Conservation (phyloP, 805 yeast species). For the Suhomyces pyralidae region DNA sequence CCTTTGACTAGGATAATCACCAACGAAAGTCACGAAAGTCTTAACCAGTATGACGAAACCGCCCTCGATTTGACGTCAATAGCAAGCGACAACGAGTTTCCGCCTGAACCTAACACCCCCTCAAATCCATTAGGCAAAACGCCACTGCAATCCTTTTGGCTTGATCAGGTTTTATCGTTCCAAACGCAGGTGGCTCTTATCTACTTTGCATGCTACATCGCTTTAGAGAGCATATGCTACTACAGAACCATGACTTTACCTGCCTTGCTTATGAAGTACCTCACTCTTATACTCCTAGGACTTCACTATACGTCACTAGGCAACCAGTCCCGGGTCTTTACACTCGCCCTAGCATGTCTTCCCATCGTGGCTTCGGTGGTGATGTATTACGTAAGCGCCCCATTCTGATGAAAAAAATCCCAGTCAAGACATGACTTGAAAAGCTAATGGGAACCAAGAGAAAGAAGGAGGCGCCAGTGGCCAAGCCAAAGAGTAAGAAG, state of each 20-base stretch:
- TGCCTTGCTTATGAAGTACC: neutral
- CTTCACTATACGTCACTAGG: neutral
- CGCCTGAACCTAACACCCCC: neutral
- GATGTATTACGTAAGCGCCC: neutral
- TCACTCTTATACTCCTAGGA: neutral
- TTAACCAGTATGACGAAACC: neutral
- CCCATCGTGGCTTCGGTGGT: neutral
- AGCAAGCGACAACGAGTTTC: neutral
- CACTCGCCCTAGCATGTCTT: neutral
- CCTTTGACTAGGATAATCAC: neutral
- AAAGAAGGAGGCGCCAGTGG: constrained; percentile 10
- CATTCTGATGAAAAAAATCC: neutral
- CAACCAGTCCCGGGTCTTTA: neutral
- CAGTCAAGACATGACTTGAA: neutral
- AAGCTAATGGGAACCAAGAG: constrained; percentile 11
- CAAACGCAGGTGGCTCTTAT: neutral
- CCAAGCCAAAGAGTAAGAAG: constrained; percentile 19
- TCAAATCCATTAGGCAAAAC: neutral
- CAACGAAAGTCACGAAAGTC: neutral
- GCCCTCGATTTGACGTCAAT: neutral
- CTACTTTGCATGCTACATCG: neutral
- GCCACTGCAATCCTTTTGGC: neutral
- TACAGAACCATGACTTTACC: neutral
- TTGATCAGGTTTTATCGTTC: neutral
- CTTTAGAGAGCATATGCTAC: neutral